These are phyloP conservation scores for Auricularia sp. DNA, from an alignment of 768 basidiomycete species.

Conservation along the genomic window DNA sequence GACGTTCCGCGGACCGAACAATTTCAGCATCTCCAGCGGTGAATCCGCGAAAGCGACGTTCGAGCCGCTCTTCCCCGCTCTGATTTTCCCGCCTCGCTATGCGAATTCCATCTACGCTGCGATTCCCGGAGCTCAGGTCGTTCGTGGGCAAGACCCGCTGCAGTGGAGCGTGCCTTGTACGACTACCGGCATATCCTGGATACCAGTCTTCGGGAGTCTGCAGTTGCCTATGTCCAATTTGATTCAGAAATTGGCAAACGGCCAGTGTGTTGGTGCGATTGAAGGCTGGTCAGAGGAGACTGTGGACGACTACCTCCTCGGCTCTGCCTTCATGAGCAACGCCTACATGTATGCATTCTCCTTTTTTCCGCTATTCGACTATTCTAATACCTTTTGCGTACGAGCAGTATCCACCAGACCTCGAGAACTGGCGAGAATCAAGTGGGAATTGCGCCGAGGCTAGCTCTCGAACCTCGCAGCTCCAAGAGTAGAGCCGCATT, in stretches of 20 bases:
- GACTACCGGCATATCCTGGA: background rate
- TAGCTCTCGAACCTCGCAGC: background rate
- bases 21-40: background rate
- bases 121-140: background rate
- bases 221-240: background rate
- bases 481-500: background rate
- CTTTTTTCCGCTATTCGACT: background rate
- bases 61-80: background rate
- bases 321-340: background rate
- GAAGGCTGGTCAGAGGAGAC: background rate
- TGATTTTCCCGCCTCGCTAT: background rate
- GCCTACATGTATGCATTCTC: background rate
- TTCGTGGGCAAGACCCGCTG: background rate
- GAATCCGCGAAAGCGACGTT: background rate
- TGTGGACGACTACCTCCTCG: background rate
- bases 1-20: background rate
- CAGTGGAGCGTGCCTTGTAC: background rate
- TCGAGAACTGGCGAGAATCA: background rate
- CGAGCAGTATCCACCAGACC: background rate
- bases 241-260: background rate
- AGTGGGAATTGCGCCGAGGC: background rate
- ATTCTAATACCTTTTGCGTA: too few relatives aligned
- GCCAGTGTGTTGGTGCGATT: background rate
- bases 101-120: background rate
- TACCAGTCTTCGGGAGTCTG: background rate